Evolutionary conservation across 1,284 basidiomycete genomes (phyloP), one percentile per base, ranked within the genome.

Genomic region (Boletellus deceptivus): DNA sequence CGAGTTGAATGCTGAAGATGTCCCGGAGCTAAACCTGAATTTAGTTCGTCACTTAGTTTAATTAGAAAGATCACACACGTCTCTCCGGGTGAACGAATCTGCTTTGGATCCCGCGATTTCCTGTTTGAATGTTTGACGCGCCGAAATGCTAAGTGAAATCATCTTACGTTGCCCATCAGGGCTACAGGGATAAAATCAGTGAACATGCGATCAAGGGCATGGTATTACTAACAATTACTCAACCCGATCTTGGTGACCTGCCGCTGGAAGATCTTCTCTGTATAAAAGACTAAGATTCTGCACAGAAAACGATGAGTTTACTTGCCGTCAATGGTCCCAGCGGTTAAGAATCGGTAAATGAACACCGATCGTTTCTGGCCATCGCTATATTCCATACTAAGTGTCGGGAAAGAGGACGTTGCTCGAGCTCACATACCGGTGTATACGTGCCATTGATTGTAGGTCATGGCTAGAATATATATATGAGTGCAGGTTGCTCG

Each of bases 391-490:
- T 46, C 44, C 29, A 13, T 24, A 37, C 39, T 55, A 38, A 48
- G 29, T 16, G 49, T 47, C 29, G 38, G 29, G 13, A 53, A 35
- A 10, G 35, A 43, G 40, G 34, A 6, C 8, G 17, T 38, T 5
- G 17, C 29, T 36, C 17, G 44, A 40, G 7, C 22, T 25, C 22
- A 63, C 76, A 54, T 55, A 93, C 92, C 92, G 82, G 69, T 95
- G 92, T 61, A 96, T 98, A 43, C 97, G 84, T 46, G 94, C 96
- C 96, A 99, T 99, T 1, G 96, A 91, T 69, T 99, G 96, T 16
- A 94, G 72, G 70, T 99, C 96, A 60, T 91, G 89, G 59, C 89
- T 91, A 44, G 46, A 49, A 42, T 14, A 31, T 7, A 24, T 22
- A 31, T 8, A 24, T 25, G 36, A 37, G 25, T 53, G 2, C 53